These are phyloP conservation scores for Albugo laibachii DNA, from an alignment of 352 stramenopile genomes.

Conservation along the genomic window DNA sequence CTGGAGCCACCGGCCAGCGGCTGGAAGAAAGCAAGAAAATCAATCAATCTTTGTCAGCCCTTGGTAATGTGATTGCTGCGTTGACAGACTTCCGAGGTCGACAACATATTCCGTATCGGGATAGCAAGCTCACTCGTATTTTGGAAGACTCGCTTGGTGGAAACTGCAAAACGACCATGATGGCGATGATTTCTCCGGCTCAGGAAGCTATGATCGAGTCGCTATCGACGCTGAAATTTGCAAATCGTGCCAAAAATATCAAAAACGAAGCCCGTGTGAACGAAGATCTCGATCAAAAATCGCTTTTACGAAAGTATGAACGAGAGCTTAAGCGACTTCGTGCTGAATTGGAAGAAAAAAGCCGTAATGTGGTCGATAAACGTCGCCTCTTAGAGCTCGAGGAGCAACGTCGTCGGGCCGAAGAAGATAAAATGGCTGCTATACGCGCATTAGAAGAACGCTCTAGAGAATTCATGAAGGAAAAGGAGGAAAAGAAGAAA, in stretches of 20 bases:
- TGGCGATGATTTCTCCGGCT: constrained; percentile 89
- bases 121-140: constrained; percentile 87
- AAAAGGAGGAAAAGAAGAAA: constrained; percentile 91
- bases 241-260: constrained; percentile 86
- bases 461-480: constrained; percentile 84
- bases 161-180: constrained; percentile 93
- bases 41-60: constrained; percentile 79
- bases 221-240: constrained; percentile 87
- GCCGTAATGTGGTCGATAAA: constrained; percentile 87
- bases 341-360: constrained; percentile 83
- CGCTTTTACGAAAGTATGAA: constrained; percentile 86
- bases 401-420: constrained; percentile 73
- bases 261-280: constrained; percentile 82
- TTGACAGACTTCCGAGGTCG: constrained; percentile 71
- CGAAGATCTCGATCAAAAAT: constrained; percentile 88
- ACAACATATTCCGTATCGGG: constrained; percentile 86
- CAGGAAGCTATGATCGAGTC: constrained; percentile 80
- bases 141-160: constrained; percentile 74
- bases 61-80: constrained; percentile 83
- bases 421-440: constrained; percentile 90
- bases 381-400: constrained; percentile 78
- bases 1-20: constrained; percentile 64
- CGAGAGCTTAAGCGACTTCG: constrained; percentile 85
- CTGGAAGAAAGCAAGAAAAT: constrained; percentile 88
- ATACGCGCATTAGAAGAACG: constrained; percentile 83